Evolutionary conservation across 345 rosid species (phyloP).

Genomic region (Alliaria petiolata): DNA sequence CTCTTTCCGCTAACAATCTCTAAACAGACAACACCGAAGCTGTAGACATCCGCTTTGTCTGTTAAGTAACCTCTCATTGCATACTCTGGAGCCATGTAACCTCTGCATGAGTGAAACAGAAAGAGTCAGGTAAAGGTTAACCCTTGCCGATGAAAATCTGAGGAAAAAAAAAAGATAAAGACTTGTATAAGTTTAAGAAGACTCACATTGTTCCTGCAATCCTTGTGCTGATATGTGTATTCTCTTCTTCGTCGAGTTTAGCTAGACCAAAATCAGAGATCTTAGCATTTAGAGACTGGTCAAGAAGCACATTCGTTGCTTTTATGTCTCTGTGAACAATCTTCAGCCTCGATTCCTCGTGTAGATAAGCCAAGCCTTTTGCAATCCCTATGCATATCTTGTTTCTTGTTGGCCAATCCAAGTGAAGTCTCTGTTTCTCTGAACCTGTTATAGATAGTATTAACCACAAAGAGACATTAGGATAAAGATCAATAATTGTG

Average conservation of each 20-base stretch:
- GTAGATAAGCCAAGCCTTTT: slow-evolving; percentile 61
- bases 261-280: slow-evolving; percentile 77
- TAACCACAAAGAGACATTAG: neutral
- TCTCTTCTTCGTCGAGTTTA: slow-evolving; percentile 60
- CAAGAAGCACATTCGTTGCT: slow-evolving; percentile 66
- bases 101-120: slow-evolving; percentile 40
- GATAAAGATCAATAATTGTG: neutral
- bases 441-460: slow-evolving; percentile 29
- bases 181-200: neutral
- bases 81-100: slow-evolving; percentile 98
- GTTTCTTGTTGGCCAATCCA: slow-evolving; percentile 63
- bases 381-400: slow-evolving; percentile 68
- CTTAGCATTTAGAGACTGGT: slow-evolving; percentile 45
- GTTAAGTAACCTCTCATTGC: slow-evolving; percentile 99
- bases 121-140: neutral
- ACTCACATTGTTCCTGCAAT: slow-evolving; percentile 66
- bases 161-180: neutral
- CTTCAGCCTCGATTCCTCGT: slow-evolving; percentile 65
- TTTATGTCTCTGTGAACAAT: slow-evolving; percentile 77
- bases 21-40: slow-evolving; percentile 75
- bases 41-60: slow-evolving; percentile 88
- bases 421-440: slow-evolving; percentile 36
- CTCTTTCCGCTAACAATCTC: slow-evolving; percentile 94
- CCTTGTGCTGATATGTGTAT: slow-evolving; percentile 67
- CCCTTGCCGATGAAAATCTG: too few species aligned